Percentiles rank a stretch among this genome's conserved stretches.
Evolutionary conservation across 2,329 filamentous ascomycete species (phyloP).

Genomic region (Penicillium sp.): DNA sequence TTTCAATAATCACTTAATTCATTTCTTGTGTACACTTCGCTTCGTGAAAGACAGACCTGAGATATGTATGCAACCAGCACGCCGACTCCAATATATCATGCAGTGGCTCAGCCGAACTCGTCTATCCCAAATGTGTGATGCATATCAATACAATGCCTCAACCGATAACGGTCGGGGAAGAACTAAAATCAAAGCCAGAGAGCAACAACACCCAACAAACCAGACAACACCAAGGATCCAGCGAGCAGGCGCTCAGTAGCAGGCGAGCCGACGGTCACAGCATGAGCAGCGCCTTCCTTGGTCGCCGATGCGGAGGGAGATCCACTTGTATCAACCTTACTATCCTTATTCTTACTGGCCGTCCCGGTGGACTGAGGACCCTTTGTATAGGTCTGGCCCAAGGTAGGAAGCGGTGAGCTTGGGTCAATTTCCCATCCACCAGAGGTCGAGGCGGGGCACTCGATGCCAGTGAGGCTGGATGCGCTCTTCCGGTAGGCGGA

Average conservation of each 20-base stretch:
- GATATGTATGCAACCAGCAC: constrained; percentile 4
- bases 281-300: constrained; percentile 1
- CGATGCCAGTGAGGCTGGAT: constrained; percentile 55
- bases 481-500: constrained; percentile 66
- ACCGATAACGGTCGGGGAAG: background rate
- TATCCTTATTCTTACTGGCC: constrained; percentile 10
- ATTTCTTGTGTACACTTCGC: constrained; percentile 5
- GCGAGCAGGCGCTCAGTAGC: constrained; percentile 17
- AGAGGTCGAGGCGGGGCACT: constrained; percentile 68
- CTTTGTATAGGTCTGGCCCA: constrained; percentile 54
- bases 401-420: constrained; percentile 64
- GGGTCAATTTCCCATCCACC: constrained; percentile 72
- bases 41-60: constrained; percentile 9
- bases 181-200: constrained; percentile 21
- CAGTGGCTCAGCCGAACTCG: background rate
- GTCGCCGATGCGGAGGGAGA: constrained; percentile 1
- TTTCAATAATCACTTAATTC: background rate
- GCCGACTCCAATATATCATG: background rate
- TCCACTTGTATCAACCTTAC: constrained; percentile 3
- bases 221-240: constrained; percentile 21
- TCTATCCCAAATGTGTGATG: constrained; percentile 16
- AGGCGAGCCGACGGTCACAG: constrained; percentile 11
- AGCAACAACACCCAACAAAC: constrained; percentile 21
- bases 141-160: constrained; percentile 19
- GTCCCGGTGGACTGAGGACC: constrained; percentile 11